Conservation (phyloP, 148 eudicot species). For the Camellia granthamiana region DNA sequence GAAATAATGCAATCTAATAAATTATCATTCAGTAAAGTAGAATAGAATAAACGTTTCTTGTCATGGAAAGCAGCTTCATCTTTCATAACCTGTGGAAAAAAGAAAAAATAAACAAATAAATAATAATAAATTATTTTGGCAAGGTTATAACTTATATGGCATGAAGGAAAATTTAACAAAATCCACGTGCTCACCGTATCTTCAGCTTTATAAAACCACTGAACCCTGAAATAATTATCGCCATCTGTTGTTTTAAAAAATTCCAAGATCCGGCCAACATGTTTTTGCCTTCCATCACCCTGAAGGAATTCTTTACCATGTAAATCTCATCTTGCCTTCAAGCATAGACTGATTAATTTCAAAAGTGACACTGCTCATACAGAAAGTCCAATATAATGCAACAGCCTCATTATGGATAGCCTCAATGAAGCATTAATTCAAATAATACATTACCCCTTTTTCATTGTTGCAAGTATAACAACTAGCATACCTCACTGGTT, state of each 20-base stretch:
- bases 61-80: slow-evolving; percentile 65
- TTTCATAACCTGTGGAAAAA: slow-evolving; percentile 62
- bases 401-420: neutral
- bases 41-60: slow-evolving; percentile 75
- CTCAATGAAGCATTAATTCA: neutral
- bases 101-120: neutral
- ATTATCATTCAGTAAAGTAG: slow-evolving; percentile 78
- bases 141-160: neutral
- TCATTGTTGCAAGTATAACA: too few relatives aligned
- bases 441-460: neutral
- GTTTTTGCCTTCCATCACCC: slow-evolving; percentile 70
- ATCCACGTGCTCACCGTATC: slow-evolving; percentile 60
- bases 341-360: slow-evolving; percentile 19
- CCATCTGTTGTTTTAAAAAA: slow-evolving; percentile 68
- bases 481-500: too few relatives aligned
- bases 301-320: slow-evolving; percentile 34
- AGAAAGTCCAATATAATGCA: neutral
- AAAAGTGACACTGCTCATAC: neutral
- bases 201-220: slow-evolving; percentile 93
- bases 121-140: slow-evolving; percentile 10
- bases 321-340: slow-evolving; percentile 17
- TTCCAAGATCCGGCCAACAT: slow-evolving; percentile 77
- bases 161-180: slow-evolving; percentile 1
- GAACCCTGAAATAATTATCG: slow-evolving; percentile 81
- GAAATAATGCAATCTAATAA: slow-evolving; percentile 72